Evolutionary conservation across 2,329 filamentous ascomycete species (phyloP), one percentile per base, ranked within the genome.

Genomic region (Trichoderma atroviride): DNA sequence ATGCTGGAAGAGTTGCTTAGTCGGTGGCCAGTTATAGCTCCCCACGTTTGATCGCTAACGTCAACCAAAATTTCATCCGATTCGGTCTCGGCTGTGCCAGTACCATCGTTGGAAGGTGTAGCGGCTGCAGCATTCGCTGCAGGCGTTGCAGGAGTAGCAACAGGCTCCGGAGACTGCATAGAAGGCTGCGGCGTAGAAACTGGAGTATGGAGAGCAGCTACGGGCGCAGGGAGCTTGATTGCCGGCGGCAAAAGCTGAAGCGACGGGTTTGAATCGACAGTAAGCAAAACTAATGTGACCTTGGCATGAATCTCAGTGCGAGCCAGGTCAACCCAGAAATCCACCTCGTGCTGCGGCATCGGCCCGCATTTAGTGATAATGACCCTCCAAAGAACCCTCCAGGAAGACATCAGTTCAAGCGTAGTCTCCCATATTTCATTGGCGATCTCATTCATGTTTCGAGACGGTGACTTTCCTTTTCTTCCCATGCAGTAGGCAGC

Each of bases 381-480:
- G 13, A 96, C 82, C 19, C 92, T 89, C 92, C 92, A 95, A 69
- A 90, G 88, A 0, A 94, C 88, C 74, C 89, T 90, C 78, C 89
- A 88, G 19, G 84, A 83, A 0, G 89, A 87, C 40, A 94, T 87
- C 37, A 95, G 86, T n/a, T 91, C 90, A 35, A 91, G 82, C 0
- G 92, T 95, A 0, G 89, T 91, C 68, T 89, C 86, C 92, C 92
- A 95, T 3, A 96, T 91, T 74, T 94, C 92, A 59, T 86, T 85
- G 0, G 88, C 88, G n/a, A 94, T 83, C 27, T 92, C 88, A 16
- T 82, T 82, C 71, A 93, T 87, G 1, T 81, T 76, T 16, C 83
- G 85, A 9, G 85, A 81, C 3, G 86, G 76, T 1, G 82, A 77
- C 67, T 85, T 82, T 73, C 86, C 83, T 79, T 88, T 85, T 71